Evolutionary conservation across 2,329 filamentous ascomycete genomes (phyloP).

Genomic region (Pseudogymnoascus sp.): DNA sequence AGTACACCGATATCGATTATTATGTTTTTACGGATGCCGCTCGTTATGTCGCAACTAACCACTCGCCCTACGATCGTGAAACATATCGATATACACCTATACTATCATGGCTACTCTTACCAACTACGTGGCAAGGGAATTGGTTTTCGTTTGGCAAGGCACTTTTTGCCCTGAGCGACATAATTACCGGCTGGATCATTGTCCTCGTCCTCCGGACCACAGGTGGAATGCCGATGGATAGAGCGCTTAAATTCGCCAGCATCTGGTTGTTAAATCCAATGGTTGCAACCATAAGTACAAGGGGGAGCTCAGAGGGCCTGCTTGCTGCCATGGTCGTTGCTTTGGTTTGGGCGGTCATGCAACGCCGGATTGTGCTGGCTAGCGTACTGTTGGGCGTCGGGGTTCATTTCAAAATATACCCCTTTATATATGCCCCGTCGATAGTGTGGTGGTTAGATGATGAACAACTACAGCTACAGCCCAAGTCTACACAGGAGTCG

Average conservation of each 20-base stretch:
- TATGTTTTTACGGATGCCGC: conserved; percentile 95
- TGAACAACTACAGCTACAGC: conserved; percentile 26
- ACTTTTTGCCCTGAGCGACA: conserved; percentile 74
- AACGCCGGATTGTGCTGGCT: conserved; percentile 52
- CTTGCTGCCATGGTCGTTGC: conserved; percentile 77
- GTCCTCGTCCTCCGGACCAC: conserved; percentile 41
- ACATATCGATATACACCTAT: conserved; percentile 97
- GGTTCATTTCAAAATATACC: conserved; percentile 98
- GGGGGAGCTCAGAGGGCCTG: conserved; percentile 87
- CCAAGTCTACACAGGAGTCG: conserved; percentile 17
- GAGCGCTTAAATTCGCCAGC: conserved; percentile 67
- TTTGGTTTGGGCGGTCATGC: conserved; percentile 72
- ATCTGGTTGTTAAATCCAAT: conserved; percentile 97
- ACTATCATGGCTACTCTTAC: conserved; percentile 81
- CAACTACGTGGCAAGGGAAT: conserved; percentile 53
- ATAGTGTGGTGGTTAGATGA: conserved; percentile 74
- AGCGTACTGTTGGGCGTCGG: conserved; percentile 70
- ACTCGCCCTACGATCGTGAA: conserved; percentile 76
- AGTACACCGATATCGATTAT: conserved; percentile 99
- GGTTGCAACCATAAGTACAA: conserved; percentile 93
- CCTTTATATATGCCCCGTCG: conserved; percentile 84
- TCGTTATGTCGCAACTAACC: conserved; percentile 57
- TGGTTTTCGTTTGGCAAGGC: conserved; percentile 78
- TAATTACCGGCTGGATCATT: conserved; percentile 76
- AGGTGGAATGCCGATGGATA: conserved; percentile 29